Base-by-base conservation (phyloP, 2,329 filamentous ascomycete species). In the Trichoderma simmonsii region DNA sequence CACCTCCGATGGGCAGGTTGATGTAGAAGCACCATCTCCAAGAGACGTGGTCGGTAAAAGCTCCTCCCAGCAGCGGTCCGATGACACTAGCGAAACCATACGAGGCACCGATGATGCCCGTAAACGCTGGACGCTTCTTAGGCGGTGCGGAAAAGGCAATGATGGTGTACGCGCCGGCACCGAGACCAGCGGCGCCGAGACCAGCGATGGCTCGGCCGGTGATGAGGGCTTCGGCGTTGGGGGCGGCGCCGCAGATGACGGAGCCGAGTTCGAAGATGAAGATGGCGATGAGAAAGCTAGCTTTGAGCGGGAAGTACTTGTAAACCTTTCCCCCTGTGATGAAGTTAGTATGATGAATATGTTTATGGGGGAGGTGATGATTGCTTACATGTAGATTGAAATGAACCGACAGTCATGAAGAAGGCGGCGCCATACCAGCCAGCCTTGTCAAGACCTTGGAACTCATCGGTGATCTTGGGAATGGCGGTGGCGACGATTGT, bases 361-460 rank as follows among this genome's bases (percentile, higher is more conserved):
- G 3, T 24, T 54, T 24, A 14, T 66, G 76, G 74, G 24, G 43
- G 24, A 67, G 28, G 6, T 18, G 36, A 39, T 0, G n/a, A 15
- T 64, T 12, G 21, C 24, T 12, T 78, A 81, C 82, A 85, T 18
- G 81, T 80, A 57, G 83, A 82, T 76, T 85, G 84, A 75, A 84
- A 81, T 71, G 80, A 80, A 11, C 82, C 85, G 34, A 85, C 77
- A 2, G 84, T 85, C 75, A 87, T 80, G 78, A 87, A 86, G 75
- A 85, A 88, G 56, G 86, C 86, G 18, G 86, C 83, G 2, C 86
- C 87, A 74, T 90, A 90, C 89, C 89, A 91, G 26, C 86, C 85
- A 14, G 88, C 84, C 73, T 88, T 85, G 43, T 83, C 82, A 21
- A 88, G 82, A 62, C 84, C 82, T 71, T 85, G 81, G 79, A 87